A percentile compares a stretch with the other conserved stretches of the same genome.
Conservation (phyloP, 1,284 basidiomycete genomes). For the Cerioporus squamosus region DNA sequence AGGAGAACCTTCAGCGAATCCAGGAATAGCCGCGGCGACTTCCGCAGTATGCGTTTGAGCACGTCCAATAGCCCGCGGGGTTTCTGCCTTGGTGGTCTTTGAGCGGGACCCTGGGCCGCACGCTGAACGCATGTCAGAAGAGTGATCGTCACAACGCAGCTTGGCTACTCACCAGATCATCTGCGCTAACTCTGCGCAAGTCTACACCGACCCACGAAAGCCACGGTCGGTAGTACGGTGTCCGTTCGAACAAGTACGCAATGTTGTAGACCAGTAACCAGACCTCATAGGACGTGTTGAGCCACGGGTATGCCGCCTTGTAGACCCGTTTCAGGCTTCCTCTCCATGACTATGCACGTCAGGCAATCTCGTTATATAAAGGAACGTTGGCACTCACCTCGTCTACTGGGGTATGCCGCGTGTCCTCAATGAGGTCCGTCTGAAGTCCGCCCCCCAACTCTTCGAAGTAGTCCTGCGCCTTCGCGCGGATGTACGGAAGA, state of each 20-base stretch:
- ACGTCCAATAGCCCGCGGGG: slow-evolving; percentile 43
- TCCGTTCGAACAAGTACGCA: slow-evolving; percentile 89
- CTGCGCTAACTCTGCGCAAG: slow-evolving; percentile 75
- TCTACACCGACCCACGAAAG: slow-evolving; percentile 83
- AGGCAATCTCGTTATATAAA: slow-evolving; percentile 2
- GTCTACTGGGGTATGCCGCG: slow-evolving; percentile 50
- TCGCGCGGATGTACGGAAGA: slow-evolving; percentile 88
- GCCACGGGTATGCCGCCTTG: slow-evolving; percentile 81
- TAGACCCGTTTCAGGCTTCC: slow-evolving; percentile 62
- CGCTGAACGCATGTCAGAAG: slow-evolving; percentile 23
- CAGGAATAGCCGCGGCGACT: slow-evolving; percentile 65
- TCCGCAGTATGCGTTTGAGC: slow-evolving; percentile 49
- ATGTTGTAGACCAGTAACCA: slow-evolving; percentile 88
- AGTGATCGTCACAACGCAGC: background rate
- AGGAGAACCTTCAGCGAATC: slow-evolving; percentile 84
- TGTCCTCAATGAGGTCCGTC: slow-evolving; percentile 67
- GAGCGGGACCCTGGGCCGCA: slow-evolving; percentile 33
- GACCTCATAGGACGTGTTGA: slow-evolving; percentile 78
- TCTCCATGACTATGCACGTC: slow-evolving; percentile 41
- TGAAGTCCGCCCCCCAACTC: slow-evolving; percentile 83
- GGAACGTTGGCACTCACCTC: slow-evolving; percentile 44
- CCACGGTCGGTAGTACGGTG: slow-evolving; percentile 93
- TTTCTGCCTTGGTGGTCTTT: slow-evolving; percentile 28
- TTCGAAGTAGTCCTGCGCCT: slow-evolving; percentile 91
- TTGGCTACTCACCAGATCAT: slow-evolving; percentile 66